Base-by-base conservation (phyloP, 73 alveolate genomes). In the Paramecium sexaurelia region DNA sequence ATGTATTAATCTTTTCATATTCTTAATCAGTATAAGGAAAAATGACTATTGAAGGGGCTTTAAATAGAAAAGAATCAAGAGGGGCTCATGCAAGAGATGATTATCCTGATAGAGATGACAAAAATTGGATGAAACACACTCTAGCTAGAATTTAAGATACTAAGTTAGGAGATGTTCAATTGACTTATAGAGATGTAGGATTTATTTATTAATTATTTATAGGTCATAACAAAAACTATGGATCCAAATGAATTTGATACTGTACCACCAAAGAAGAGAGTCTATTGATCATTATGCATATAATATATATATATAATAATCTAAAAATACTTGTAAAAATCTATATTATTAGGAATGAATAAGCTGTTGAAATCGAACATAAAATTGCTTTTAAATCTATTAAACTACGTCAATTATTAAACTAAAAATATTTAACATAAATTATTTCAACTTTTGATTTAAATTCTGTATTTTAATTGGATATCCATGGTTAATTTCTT, bases 21-120 rank as follows among this genome's bases (percentile, higher is more conserved):
- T 17, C 1, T 17, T 24, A 0, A 85, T 9, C 35, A 86, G 93
- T 94, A n/a, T 55, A 83, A 39, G 96, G 96, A 43, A 92, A 94
- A 84, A 93, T 91, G 94, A 94, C 96, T 27, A 94, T 95, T 24
- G 75, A 43, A 29, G 94, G 94, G 22, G 98, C 97, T 45, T 95
- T 86, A 33, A 89, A 78, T 56, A 95, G 98, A 95, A 95, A 91
- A 92, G 98, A 95, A 78, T 95, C 97, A 15, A 85, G 98, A 92
- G 98, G 98, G 9, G 98, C 98, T 78, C 98, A 95, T 78, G 98
- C 98, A 51, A 95, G 97, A 94, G 98, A 95, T 55, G 98, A 95
- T 73, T 95, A 29, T 93, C 94, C 96, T 33, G 96, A 95, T 39
- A 93, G 98, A 93, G 98, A 95, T 57, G 98, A 95, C 87, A 92